Evolutionary conservation across 495 filamentous ascomycete species (phyloP).

Genomic region (Penicillium antarcticum): DNA sequence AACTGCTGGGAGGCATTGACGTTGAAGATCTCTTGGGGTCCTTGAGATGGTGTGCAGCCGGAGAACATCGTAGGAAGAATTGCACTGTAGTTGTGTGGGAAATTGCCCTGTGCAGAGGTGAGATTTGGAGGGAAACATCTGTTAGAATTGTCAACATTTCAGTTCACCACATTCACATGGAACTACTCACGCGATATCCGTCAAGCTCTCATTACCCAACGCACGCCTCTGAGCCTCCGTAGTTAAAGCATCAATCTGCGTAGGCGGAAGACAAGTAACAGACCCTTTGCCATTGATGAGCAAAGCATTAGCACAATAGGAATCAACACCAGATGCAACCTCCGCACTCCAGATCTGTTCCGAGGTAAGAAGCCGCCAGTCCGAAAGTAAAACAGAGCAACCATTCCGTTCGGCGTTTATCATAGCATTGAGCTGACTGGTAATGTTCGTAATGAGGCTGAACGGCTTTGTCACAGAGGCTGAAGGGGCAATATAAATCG

Average conservation of each 20-base stretch:
- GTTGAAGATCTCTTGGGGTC: conserved; percentile 22
- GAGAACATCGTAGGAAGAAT: conserved; percentile 21
- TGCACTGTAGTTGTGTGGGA: conserved; percentile 19
- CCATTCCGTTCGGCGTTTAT: conserved; percentile 40
- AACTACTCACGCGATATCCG: conserved; percentile 45
- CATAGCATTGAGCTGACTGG: conserved; percentile 39
- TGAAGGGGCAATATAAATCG: conserved; percentile 44
- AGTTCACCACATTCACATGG: not conserved
- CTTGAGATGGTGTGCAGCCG: conserved; percentile 33
- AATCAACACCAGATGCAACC: conserved; percentile 36
- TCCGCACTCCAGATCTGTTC: conserved; percentile 40
- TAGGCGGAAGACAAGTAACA: conserved; percentile 39
- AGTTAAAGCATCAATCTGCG: conserved; percentile 33
- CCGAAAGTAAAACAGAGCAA: conserved; percentile 48
- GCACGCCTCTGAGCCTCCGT: conserved; percentile 19
- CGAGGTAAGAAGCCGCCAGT: conserved; percentile 53
- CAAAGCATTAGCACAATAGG: conserved; percentile 45
- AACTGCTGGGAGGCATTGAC: conserved; percentile 25
- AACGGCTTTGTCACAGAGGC: conserved; percentile 40
- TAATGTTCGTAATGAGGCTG: conserved; percentile 38
- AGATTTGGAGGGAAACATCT: conserved; percentile 24
- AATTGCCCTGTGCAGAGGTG: conserved; percentile 13
- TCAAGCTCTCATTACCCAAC: conserved; percentile 34
- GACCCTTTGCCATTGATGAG: conserved; percentile 57
- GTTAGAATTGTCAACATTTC: not conserved